phyloP scores from a whole-genome alignment of 106 monocot species.

The Iris macrosiphon region DNA sequence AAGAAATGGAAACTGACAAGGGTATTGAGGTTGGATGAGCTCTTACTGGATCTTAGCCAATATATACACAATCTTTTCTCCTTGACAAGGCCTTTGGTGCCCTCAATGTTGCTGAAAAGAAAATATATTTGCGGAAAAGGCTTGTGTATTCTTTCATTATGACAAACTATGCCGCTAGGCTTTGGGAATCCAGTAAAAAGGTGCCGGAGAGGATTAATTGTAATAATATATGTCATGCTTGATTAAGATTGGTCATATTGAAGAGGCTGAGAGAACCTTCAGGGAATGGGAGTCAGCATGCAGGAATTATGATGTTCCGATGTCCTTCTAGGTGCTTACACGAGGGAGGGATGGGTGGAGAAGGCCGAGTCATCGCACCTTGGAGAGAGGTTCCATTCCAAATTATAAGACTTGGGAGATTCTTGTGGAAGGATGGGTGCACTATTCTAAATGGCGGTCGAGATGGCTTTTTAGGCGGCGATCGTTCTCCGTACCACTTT shows the following conservation, averaged over 20 bases:
- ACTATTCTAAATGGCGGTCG: too few species aligned
- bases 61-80: conserved; percentile 32
- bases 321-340: conserved; percentile 70
- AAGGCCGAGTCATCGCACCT: conserved; percentile 53
- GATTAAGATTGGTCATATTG: conserved; percentile 55
- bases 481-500: too few species aligned
- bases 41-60: conserved; percentile 59
- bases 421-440: conserved; percentile 80
- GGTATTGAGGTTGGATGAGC: conserved; percentile 73
- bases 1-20: conserved; percentile 57
- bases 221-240: conserved; percentile 56
- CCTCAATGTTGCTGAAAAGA: conserved; percentile 53
- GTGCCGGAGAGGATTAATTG: conserved; percentile 55
- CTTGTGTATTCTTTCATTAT: conserved; percentile 79
- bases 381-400: conserved; percentile 50
- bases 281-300: conserved; percentile 55
- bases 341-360: conserved; percentile 65
- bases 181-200: conserved; percentile 72
- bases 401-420: conserved; percentile 94
- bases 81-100: conserved; percentile 35
- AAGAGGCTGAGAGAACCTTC: conserved; percentile 55
- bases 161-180: conserved; percentile 65
- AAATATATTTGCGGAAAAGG: conserved; percentile 43
- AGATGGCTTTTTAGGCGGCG: too few species aligned
- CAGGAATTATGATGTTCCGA: conserved; percentile 71